phyloP scores from a whole-genome alignment of 2,329 filamentous ascomycete species.

The Arthrobotrys musiformis region DNA sequence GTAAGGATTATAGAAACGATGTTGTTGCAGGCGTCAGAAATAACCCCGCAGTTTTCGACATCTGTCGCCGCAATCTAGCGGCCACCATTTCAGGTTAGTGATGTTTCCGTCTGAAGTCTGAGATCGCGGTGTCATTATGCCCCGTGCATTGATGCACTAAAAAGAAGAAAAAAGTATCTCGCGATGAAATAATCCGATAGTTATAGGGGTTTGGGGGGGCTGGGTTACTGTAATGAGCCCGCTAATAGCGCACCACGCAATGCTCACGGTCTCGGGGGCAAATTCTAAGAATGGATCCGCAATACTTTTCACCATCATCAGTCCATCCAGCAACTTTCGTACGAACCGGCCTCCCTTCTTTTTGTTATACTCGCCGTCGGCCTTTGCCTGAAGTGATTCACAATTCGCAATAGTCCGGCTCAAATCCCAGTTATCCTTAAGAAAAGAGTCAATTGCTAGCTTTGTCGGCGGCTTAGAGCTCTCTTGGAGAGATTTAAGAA shows the following conservation, averaged over 20 bases:
- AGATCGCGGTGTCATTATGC: not conserved
- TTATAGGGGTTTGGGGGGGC: not conserved
- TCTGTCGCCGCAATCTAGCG: slow-evolving; percentile 22
- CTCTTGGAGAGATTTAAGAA: slow-evolving; percentile 3
- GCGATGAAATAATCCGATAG: not conserved
- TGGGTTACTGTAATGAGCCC: slow-evolving; percentile 23
- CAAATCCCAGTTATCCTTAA: slow-evolving; percentile 4
- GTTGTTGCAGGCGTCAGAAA: slow-evolving; percentile 28
- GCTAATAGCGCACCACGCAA: slow-evolving; percentile 37
- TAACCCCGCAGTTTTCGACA: slow-evolving; percentile 28
- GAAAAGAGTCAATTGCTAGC: not conserved
- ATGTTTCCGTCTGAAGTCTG: not conserved
- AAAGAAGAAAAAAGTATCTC: not conserved
- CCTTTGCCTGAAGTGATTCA: slow-evolving; percentile 13
- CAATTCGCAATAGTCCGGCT: slow-evolving; percentile 27
- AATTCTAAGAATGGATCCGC: slow-evolving; percentile 29
- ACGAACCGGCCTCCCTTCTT: slow-evolving; percentile 15
- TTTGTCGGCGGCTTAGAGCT: slow-evolving; percentile 11
- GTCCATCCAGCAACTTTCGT: not conserved
- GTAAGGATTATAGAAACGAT: slow-evolving; percentile 20
- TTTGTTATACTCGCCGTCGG: slow-evolving; percentile 25
- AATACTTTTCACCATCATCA: slow-evolving; percentile 26
- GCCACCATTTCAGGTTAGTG: not conserved
- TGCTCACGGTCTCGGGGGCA: slow-evolving; percentile 26
- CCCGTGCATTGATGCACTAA: not conserved